These are phyloP conservation scores for Trichophyton simii DNA, from an alignment of 2,329 filamentous ascomycete species.

Conservation along the genomic window DNA sequence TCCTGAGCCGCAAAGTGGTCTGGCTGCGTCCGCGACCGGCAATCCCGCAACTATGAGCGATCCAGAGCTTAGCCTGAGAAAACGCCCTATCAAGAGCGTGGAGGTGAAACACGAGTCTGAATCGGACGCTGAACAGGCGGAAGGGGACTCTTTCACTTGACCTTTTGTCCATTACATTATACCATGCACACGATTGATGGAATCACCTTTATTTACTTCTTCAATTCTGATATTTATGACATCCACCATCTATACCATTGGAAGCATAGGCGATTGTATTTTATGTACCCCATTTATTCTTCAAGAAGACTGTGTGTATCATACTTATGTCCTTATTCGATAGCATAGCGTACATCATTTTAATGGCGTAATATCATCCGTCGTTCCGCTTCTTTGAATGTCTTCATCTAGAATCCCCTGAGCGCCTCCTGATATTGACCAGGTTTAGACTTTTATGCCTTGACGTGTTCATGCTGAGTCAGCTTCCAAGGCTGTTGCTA, in stretches of 20 bases:
- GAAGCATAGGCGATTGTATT: background rate
- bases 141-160: background rate
- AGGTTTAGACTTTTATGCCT: background rate
- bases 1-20: background rate
- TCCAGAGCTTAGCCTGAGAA: background rate
- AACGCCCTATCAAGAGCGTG: background rate
- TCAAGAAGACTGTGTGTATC: background rate
- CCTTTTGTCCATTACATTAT: background rate
- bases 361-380: background rate
- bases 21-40: background rate
- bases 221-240: background rate
- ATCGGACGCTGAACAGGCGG: background rate
- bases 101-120: background rate
- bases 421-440: background rate
- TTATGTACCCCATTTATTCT: background rate
- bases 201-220: background rate
- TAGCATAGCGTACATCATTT: background rate
- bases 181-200: background rate
- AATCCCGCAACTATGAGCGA: background rate
- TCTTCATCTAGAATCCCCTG: too few species aligned
- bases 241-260: background rate
- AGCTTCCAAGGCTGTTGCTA: background rate
- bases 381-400: too few species aligned
- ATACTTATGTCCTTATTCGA: background rate
- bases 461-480: background rate